Conservation (phyloP, 768 basidiomycete species). For the Leccinum aurantiacum region DNA sequence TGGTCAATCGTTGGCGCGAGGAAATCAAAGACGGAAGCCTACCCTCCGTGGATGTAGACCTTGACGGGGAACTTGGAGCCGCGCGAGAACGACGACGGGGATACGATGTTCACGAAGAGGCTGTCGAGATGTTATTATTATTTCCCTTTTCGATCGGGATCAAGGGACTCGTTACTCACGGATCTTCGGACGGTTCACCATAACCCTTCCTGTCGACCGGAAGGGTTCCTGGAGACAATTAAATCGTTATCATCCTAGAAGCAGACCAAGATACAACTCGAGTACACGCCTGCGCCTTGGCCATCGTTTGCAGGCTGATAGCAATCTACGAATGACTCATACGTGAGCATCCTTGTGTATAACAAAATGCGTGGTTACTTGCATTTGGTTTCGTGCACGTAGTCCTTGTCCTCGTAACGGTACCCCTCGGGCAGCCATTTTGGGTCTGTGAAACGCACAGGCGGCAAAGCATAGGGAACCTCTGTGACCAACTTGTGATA, state of each 20-base stretch:
- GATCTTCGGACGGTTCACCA: conserved; percentile 69
- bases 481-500: conserved; percentile 41
- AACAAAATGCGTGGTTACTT: conserved; percentile 23
- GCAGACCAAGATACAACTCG: not conserved
- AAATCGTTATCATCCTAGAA: not conserved
- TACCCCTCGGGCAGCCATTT: conserved; percentile 51
- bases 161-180: conserved; percentile 36
- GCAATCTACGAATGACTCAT: conserved; percentile 42
- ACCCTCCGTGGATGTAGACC: conserved; percentile 81
- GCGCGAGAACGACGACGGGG: conserved; percentile 47
- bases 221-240: conserved; percentile 37
- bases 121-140: conserved; percentile 31
- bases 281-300: conserved; percentile 49
- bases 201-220: conserved; percentile 63
- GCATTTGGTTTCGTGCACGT: conserved; percentile 59
- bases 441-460: conserved; percentile 64
- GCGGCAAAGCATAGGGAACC: conserved; percentile 70
- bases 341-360: not conserved
- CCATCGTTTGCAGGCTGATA: conserved; percentile 66
- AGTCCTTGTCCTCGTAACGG: conserved; percentile 59
- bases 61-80: conserved; percentile 57
- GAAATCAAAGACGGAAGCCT: conserved; percentile 8
- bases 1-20: not conserved
- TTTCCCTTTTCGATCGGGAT: not conserved
- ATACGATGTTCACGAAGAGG: conserved; percentile 63